These are phyloP conservation scores for Tephrocybe sp. DNA, from an alignment of 768 basidiomycete genomes.

Conservation along the genomic window DNA sequence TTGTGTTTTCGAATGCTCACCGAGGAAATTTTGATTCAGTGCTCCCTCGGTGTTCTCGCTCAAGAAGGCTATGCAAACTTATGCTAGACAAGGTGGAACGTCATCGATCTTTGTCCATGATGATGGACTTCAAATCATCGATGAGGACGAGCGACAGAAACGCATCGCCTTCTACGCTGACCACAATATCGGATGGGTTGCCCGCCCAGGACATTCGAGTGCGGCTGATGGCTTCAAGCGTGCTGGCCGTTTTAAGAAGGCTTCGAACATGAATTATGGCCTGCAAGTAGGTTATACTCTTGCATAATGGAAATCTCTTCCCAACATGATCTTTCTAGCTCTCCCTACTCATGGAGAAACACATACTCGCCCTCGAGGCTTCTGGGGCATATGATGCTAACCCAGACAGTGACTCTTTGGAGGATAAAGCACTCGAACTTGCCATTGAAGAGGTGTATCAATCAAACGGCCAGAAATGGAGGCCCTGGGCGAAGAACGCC, in stretches of 20 bases:
- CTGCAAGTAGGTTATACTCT: slow-evolving; percentile 36
- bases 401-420: slow-evolving; percentile 48
- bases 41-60: slow-evolving; percentile 73
- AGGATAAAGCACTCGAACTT: slow-evolving; percentile 70
- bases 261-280: slow-evolving; percentile 87
- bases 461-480: slow-evolving; percentile 57
- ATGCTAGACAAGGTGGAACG: slow-evolving; percentile 86
- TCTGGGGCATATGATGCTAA: slow-evolving; percentile 33
- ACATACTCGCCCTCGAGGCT: slow-evolving; percentile 46
- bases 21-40: slow-evolving; percentile 34
- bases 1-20: slow-evolving; percentile 15
- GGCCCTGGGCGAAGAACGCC: slow-evolving; percentile 77
- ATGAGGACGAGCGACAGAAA: slow-evolving; percentile 58
- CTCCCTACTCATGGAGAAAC: slow-evolving; percentile 62
- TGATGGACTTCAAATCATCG: slow-evolving; percentile 75
- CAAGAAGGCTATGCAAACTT: slow-evolving; percentile 89
- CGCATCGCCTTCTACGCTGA: slow-evolving; percentile 76
- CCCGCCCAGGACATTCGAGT: slow-evolving; percentile 70
- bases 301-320: background rate
- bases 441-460: slow-evolving; percentile 74
- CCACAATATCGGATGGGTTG: slow-evolving; percentile 82
- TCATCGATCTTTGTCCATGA: slow-evolving; percentile 81
- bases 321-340: slow-evolving; percentile 37
- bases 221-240: slow-evolving; percentile 70
- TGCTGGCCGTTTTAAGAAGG: slow-evolving; percentile 90